phyloP scores from a whole-genome alignment of 371 early-diverging fungal species.

The Mucor circinelloides region DNA sequence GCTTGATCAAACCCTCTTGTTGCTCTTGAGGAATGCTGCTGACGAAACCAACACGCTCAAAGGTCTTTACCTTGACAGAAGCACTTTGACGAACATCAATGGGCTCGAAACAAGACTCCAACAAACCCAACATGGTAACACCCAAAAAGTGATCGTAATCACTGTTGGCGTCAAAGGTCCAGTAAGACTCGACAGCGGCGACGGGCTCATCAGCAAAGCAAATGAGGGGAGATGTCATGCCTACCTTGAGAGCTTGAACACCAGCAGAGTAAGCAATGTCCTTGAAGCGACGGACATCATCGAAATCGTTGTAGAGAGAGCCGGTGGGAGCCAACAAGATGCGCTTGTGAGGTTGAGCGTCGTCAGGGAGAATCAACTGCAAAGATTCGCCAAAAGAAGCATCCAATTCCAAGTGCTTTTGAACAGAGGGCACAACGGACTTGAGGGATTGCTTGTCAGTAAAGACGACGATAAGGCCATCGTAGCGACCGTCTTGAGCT shows the following conservation, averaged over 20 bases:
- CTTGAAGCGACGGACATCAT: slow-evolving; percentile 80
- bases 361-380: slow-evolving; percentile 40
- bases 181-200: slow-evolving; percentile 13
- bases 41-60: slow-evolving; percentile 58
- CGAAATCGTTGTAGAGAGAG: slow-evolving; percentile 70
- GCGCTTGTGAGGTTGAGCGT: slow-evolving; percentile 56
- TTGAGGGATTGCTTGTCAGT: slow-evolving; percentile 35
- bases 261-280: slow-evolving; percentile 69
- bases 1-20: slow-evolving; percentile 29
- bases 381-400: slow-evolving; percentile 43
- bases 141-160: slow-evolving; percentile 73
- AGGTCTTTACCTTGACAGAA: slow-evolving; percentile 41
- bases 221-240: slow-evolving; percentile 60
- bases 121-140: slow-evolving; percentile 73
- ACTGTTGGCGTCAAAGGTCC: slow-evolving; percentile 35
- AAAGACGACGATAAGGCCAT: slow-evolving; percentile 46
- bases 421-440: slow-evolving; percentile 24
- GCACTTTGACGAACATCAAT: slow-evolving; percentile 81
- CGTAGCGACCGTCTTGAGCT: slow-evolving; percentile 13
- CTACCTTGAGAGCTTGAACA: slow-evolving; percentile 68
- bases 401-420: slow-evolving; percentile 36
- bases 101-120: slow-evolving; percentile 76
- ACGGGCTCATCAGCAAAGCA: slow-evolving; percentile 60
- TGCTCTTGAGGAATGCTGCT: slow-evolving; percentile 30
- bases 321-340: slow-evolving; percentile 77